Evolutionary conservation across 2,329 filamentous ascomycete genomes (phyloP).

Genomic region (Arthrinium phaeospermum): DNA sequence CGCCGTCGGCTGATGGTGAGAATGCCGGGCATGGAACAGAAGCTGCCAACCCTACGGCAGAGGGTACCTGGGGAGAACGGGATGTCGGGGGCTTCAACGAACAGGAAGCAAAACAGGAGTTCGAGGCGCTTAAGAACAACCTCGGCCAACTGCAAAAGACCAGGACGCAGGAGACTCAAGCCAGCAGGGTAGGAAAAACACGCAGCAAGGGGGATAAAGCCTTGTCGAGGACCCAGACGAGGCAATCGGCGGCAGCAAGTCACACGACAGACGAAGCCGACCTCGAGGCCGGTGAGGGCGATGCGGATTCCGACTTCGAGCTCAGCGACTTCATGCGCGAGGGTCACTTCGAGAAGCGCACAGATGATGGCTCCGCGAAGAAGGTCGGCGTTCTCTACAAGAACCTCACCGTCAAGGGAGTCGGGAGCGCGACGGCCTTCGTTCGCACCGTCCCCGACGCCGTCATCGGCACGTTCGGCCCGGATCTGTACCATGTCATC

Average conservation of each 20-base stretch:
- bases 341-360: slow-evolving; percentile 77
- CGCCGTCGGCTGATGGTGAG: slow-evolving; percentile 20
- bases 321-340: slow-evolving; percentile 74
- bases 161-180: slow-evolving; percentile 42
- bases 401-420: slow-evolving; percentile 75
- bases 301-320: slow-evolving; percentile 67
- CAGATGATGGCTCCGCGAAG: slow-evolving; percentile 70
- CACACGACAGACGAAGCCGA: slow-evolving; percentile 33
- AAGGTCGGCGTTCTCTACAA: slow-evolving; percentile 80
- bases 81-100: slow-evolving; percentile 42
- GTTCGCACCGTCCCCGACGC: slow-evolving; percentile 77
- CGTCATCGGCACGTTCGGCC: slow-evolving; percentile 78
- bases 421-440: slow-evolving; percentile 69
- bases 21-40: slow-evolving; percentile 6
- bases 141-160: slow-evolving; percentile 43
- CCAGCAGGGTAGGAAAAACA: slow-evolving; percentile 27
- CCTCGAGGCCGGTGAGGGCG: slow-evolving; percentile 46
- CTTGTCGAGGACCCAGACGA: slow-evolving; percentile 25
- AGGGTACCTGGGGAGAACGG: slow-evolving; percentile 46
- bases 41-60: slow-evolving; percentile 22
- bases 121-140: slow-evolving; percentile 42
- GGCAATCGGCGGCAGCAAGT: slow-evolving; percentile 28
- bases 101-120: slow-evolving; percentile 41
- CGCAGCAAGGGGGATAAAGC: slow-evolving; percentile 22
- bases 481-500: slow-evolving; percentile 74